phyloP scores from a whole-genome alignment of 2,329 filamentous ascomycete genomes.

The Colletotrichum euphorbiae region DNA sequence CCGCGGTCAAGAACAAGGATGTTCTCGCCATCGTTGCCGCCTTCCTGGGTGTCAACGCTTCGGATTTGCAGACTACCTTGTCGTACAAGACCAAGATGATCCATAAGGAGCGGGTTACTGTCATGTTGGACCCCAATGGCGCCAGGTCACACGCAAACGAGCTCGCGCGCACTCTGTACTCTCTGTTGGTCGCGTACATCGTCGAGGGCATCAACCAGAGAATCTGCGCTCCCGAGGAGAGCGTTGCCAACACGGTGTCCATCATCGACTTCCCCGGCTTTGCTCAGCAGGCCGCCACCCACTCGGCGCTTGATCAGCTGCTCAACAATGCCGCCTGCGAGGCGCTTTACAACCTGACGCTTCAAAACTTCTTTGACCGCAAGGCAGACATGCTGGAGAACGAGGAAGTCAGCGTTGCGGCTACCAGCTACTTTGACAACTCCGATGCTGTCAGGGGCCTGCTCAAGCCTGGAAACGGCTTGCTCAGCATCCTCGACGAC shows the following conservation, averaged over 20 bases:
- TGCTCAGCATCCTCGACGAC: slow-evolving; percentile 94
- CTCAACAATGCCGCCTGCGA: slow-evolving; percentile 95
- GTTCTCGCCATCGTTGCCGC: slow-evolving; percentile 86
- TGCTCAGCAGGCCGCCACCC: slow-evolving; percentile 83
- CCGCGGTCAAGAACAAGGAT: slow-evolving; percentile 93
- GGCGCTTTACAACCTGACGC: slow-evolving; percentile 89
- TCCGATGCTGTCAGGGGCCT: slow-evolving; percentile 92
- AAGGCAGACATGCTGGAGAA: slow-evolving; percentile 94
- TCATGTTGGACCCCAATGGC: slow-evolving; percentile 94
- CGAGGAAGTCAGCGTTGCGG: slow-evolving; percentile 89
- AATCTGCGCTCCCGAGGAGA: slow-evolving; percentile 87
- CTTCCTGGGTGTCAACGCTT: slow-evolving; percentile 88
- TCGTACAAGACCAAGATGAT: slow-evolving; percentile 98
- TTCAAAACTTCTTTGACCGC: slow-evolving; percentile 96
- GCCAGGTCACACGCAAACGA: slow-evolving; percentile 94
- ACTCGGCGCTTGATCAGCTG: slow-evolving; percentile 89
- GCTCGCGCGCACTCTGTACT: slow-evolving; percentile 91
- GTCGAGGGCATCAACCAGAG: slow-evolving; percentile 93
- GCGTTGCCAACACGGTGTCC: slow-evolving; percentile 92
- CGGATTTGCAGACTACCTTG: slow-evolving; percentile 86
- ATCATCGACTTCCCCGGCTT: slow-evolving; percentile 98
- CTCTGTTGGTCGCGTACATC: slow-evolving; percentile 91
- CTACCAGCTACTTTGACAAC: slow-evolving; percentile 98
- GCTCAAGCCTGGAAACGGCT: slow-evolving; percentile 90
- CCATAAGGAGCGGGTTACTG: slow-evolving; percentile 95